Percentiles rank a stretch among this genome's conserved stretches.
These are phyloP conservation scores for Pseudogymnoascus sp. DNA, from an alignment of 2,329 filamentous ascomycete genomes.

Conservation along the genomic window DNA sequence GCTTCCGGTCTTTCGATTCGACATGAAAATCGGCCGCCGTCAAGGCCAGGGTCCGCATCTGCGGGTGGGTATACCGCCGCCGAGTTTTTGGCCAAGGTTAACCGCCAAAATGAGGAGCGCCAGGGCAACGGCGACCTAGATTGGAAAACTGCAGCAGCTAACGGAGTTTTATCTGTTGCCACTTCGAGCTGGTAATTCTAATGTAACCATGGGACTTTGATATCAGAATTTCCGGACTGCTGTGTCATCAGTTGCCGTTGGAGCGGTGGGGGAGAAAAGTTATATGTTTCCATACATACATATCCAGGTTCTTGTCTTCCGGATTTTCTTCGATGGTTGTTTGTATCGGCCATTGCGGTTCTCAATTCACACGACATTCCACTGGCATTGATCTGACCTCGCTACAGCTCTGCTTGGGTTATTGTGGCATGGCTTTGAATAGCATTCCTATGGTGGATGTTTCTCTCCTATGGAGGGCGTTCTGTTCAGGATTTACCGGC, in stretches of 20 bases:
- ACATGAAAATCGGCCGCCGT: neutral
- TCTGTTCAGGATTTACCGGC: constrained; percentile 1
- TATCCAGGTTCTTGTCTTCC: neutral
- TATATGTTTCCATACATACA: constrained; percentile 5
- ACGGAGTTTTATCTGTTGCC: neutral
- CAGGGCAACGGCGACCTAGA: neutral
- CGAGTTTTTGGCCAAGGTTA: constrained; percentile 1
- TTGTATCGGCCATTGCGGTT: neutral
- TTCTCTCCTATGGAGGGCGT: neutral
- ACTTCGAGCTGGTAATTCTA: neutral
- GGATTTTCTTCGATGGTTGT: neutral
- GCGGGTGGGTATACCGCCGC: neutral
- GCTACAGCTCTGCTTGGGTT: neutral
- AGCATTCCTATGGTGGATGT: neutral
- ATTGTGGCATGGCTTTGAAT: neutral
- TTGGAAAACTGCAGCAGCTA: neutral
- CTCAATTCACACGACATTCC: neutral
- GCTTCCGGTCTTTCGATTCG: neutral
- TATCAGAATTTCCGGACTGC: neutral
- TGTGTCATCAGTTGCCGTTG: neutral
- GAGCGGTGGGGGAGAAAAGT: neutral
- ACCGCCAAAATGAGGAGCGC: neutral
- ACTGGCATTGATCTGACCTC: neutral
- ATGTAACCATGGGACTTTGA: neutral
- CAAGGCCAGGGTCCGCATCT: neutral